Evolutionary conservation across 208 protist species (phyloP).

Genomic region (Trypanosoma brucei): DNA sequence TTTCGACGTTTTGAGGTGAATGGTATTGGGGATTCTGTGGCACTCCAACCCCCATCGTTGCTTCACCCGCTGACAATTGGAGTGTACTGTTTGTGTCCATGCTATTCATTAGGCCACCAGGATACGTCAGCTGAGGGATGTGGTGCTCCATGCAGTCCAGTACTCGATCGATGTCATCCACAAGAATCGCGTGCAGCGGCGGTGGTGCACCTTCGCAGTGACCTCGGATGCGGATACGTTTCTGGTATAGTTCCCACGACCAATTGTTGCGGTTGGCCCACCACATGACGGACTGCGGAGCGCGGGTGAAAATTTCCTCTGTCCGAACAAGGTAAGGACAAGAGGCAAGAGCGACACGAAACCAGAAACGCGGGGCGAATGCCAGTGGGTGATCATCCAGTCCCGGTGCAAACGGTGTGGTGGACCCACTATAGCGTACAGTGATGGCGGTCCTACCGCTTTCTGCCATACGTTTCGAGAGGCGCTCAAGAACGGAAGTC

Average conservation of each 20-base stretch:
- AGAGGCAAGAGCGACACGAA: slow-evolving; percentile 68
- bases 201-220: slow-evolving; percentile 5
- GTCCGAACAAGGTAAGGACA: slow-evolving; percentile 69
- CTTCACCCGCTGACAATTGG: too few relatives aligned
- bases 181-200: slow-evolving; percentile 48
- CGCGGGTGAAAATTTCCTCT: slow-evolving; percentile 69
- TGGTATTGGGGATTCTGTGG: too few relatives aligned
- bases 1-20: too few relatives aligned
- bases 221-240: slow-evolving; percentile 24
- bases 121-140: not conserved
- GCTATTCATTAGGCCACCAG: not conserved
- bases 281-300: slow-evolving; percentile 68
- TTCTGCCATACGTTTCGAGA: slow-evolving; percentile 38
- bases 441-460: slow-evolving; percentile 49
- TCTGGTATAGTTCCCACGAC: slow-evolving; percentile 69
- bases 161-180: slow-evolving; percentile 71
- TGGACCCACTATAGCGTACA: slow-evolving; percentile 64
- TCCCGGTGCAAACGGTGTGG: slow-evolving; percentile 73
- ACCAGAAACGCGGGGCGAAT: slow-evolving; percentile 79
- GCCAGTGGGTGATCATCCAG: slow-evolving; percentile 80
- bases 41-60: too few relatives aligned
- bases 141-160: slow-evolving; percentile 63
- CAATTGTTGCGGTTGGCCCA: slow-evolving; percentile 72
- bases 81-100: not conserved
- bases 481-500: slow-evolving; percentile 65